Evolutionary conservation across 306 rosid genomes (phyloP).

Genomic region (Styphnolobium japonicum): DNA sequence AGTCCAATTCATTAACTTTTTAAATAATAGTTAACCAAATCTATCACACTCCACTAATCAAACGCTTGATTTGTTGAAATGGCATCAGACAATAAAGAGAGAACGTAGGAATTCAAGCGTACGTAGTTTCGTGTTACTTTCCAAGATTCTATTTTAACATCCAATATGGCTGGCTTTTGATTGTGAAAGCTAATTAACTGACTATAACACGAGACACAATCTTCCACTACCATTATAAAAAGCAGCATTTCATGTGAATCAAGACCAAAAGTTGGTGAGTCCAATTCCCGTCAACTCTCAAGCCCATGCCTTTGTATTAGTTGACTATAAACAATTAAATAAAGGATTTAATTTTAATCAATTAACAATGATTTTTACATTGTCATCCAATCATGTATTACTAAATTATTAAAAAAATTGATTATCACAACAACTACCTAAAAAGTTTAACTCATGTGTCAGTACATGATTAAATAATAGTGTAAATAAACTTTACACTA

Average conservation of each 20-base stretch:
- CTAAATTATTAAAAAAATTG: too few relatives aligned
- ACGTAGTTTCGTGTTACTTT: not conserved
- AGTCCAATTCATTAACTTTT: not conserved
- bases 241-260: slow-evolving; percentile 31
- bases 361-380: too few relatives aligned
- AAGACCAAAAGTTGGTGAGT: slow-evolving; percentile 27
- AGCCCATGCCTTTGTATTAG: slow-evolving; percentile 16
- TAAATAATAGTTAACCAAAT: not conserved
- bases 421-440: too few relatives aligned
- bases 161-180: not conserved
- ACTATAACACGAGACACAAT: not conserved
- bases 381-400: too few relatives aligned
- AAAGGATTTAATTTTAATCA: too few relatives aligned
- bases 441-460: too few relatives aligned
- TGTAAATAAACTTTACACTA: too few relatives aligned
- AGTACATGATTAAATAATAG: too few relatives aligned
- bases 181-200: not conserved
- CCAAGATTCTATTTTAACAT: not conserved
- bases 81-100: not conserved
- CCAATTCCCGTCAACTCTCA: slow-evolving; percentile 24
- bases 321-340: not conserved
- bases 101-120: not conserved
- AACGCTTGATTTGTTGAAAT: not conserved
- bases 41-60: not conserved
- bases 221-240: slow-evolving; percentile 25